Conservation (phyloP, 2,329 filamentous ascomycete genomes). For the Fusarium sp. region DNA sequence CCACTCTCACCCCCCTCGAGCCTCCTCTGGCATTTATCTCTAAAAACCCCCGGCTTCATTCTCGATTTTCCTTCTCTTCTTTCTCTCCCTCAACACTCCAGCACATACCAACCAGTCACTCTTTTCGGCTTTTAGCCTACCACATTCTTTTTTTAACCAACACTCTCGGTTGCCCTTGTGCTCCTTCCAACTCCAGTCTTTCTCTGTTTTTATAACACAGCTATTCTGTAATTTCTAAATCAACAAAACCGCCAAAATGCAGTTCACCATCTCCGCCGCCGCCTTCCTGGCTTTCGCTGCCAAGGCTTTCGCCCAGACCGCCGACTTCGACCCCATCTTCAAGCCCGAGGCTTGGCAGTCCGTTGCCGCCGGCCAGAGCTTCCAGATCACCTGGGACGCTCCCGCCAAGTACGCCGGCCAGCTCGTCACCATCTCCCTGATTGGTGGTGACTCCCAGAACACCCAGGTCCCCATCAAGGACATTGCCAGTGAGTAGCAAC, state of each 20-base stretch:
- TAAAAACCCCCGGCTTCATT: conserved; percentile 28
- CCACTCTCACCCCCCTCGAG: conserved; percentile 14
- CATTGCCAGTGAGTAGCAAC: conserved; percentile 63
- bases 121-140: conserved; percentile 47
- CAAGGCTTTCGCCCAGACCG: conserved; percentile 64
- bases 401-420: conserved; percentile 55
- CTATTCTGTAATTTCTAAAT: conserved; percentile 35
- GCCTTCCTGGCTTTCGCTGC: conserved; percentile 65
- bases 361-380: conserved; percentile 62
- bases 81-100: conserved; percentile 35
- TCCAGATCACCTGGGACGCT: conserved; percentile 64
- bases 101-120: conserved; percentile 47
- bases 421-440: conserved; percentile 64
- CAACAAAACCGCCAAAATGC: conserved; percentile 61
- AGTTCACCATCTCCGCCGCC: conserved; percentile 61
- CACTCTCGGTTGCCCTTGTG: conserved; percentile 32
- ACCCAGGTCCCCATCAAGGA: conserved; percentile 56
- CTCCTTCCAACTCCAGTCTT: conserved; percentile 27
- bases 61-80: conserved; percentile 30
- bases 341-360: conserved; percentile 58
- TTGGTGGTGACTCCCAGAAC: conserved; percentile 61
- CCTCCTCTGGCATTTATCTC: conserved; percentile 43
- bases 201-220: conserved; percentile 29
- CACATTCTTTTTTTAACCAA: conserved; percentile 47
- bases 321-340: conserved; percentile 67